A percentile compares a stretch with the other conserved stretches of the same genome.
phyloP scores from a whole-genome alignment of 2,329 filamentous ascomycete species.

The Venturia aucupariae region DNA sequence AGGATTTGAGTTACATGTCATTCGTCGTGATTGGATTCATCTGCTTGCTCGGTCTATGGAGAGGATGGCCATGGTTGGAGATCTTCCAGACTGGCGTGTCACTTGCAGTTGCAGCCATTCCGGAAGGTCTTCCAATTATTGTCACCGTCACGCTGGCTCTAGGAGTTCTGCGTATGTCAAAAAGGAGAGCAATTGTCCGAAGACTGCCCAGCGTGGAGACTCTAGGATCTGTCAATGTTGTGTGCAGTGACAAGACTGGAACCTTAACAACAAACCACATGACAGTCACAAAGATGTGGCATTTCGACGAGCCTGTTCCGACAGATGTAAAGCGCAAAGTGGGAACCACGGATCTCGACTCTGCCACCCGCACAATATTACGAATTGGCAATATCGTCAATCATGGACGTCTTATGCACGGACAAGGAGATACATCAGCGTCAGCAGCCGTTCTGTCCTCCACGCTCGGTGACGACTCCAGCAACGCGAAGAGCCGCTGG shows the following conservation, averaged over 20 bases:
- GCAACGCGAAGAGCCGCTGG: constrained; percentile 76
- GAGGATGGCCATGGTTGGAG: constrained; percentile 81
- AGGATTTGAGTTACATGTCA: constrained; percentile 92
- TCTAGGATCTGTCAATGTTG: constrained; percentile 96
- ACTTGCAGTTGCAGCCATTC: constrained; percentile 89
- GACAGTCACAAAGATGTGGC: constrained; percentile 95
- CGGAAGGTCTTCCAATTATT: constrained; percentile 93
- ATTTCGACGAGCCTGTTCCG: constrained; percentile 59
- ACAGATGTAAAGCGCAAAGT: constrained; percentile 49
- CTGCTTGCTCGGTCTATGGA: constrained; percentile 78
- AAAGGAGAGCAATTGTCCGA: constrained; percentile 87
- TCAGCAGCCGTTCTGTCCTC: constrained; percentile 79
- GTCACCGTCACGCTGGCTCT: constrained; percentile 94
- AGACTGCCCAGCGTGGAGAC: constrained; percentile 96
- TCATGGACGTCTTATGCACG: constrained; percentile 67
- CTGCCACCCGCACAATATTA: constrained; percentile 69
- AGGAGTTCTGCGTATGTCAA: constrained; percentile 93
- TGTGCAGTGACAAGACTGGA: constrained; percentile 95
- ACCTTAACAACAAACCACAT: constrained; percentile 97
- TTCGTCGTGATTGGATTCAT: constrained; percentile 92
- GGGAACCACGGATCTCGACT: constrained; percentile 49
- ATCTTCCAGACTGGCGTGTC: constrained; percentile 98
- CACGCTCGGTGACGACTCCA: constrained; percentile 55
- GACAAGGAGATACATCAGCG: constrained; percentile 58
- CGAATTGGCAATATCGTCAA: constrained; percentile 96